Evolutionary conservation across 1,139 yeast species (phyloP), one percentile per base, ranked within the genome.

Genomic region (Candida sp.): DNA sequence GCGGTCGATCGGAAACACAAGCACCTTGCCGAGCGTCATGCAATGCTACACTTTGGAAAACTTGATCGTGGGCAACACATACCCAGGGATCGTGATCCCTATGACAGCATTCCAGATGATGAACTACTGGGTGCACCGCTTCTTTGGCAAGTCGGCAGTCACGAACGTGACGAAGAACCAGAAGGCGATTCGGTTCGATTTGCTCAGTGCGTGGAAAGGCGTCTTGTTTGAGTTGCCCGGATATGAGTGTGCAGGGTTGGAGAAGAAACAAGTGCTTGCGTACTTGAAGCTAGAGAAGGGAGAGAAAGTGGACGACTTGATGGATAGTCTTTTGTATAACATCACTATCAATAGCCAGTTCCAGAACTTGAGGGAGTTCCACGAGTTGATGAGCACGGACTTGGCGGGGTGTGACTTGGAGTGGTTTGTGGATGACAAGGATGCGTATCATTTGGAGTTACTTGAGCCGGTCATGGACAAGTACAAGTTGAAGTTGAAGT

Each of bases 21-120:
- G 63, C n/a, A 74, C 79, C 3, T 60, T 76, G n/a, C 81, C 80
- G 9, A 70, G 63, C 33, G 75, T 76, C 6, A 60, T 75, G 12
- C 56, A 63, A 23, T 74, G 75, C 53, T 70, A 66, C 54, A 65
- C 72, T 6, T 66, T 76, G 49, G 81, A 76, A 54, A 67, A 68
- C 52, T 60, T 72, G 55, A 41, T 58, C 53, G 70, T 40, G 63
- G 68, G 52, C 55, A 40, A 47, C 27, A 30, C 49, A n/a, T 54
- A 53, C 37, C 57, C 58, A 3, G 30, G 47, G 35, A 31, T 48
- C 49, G 59, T 68, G 8, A 47, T 71, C 11, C 80, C 80, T 9
- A 66, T 72, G 70, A 67, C 68, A 47, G 63, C 78, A 5, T 63
- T 63, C 32, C 63, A 66, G 44, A 72, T 76, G 78, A 69, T 71